Conservation (phyloP, 305 asterid species). For the Ilex paraguariensis region DNA sequence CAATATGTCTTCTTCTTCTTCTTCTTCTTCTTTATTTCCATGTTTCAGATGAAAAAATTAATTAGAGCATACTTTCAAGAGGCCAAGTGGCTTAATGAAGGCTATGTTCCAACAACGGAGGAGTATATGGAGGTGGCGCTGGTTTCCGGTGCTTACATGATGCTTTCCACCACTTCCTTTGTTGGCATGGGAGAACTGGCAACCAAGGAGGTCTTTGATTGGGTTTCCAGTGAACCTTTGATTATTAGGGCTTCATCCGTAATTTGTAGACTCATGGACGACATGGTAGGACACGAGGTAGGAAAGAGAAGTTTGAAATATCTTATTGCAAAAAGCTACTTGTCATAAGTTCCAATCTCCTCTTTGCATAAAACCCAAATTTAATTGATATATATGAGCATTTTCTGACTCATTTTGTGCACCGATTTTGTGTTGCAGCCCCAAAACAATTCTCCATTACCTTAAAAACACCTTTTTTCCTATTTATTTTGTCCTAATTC, state of each 20-base stretch:
- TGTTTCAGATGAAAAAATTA: too few species aligned
- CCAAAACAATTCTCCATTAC: too few species aligned
- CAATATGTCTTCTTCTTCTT: too few species aligned
- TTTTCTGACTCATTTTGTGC: too few species aligned
- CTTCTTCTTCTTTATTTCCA: too few species aligned
- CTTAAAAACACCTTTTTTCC: too few species aligned
- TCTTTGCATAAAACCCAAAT: not conserved
- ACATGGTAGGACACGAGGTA: slow-evolving; percentile 31
- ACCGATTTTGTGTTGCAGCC: too few species aligned
- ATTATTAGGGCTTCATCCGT: slow-evolving; percentile 21
- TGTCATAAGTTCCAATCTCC: too few species aligned
- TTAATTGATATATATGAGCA: too few species aligned
- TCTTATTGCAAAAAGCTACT: too few species aligned
- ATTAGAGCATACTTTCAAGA: slow-evolving; percentile 8
- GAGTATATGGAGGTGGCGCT: slow-evolving; percentile 37
- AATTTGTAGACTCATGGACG: slow-evolving; percentile 37
- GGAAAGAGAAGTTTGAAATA: too few species aligned
- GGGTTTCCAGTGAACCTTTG: slow-evolving; percentile 28
- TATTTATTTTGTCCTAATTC: too few species aligned
- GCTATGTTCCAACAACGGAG: slow-evolving; percentile 25
- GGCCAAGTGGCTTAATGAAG: slow-evolving; percentile 31
- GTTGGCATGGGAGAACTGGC: slow-evolving; percentile 20
- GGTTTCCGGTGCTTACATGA: slow-evolving; percentile 13
- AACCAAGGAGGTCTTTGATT: slow-evolving; percentile 16
- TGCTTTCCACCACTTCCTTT: slow-evolving; percentile 24